Evolutionary conservation across 169 alveolate genomes (phyloP), one percentile per base, ranked within the genome.

Genomic region (Plasmodium coatneyi): DNA sequence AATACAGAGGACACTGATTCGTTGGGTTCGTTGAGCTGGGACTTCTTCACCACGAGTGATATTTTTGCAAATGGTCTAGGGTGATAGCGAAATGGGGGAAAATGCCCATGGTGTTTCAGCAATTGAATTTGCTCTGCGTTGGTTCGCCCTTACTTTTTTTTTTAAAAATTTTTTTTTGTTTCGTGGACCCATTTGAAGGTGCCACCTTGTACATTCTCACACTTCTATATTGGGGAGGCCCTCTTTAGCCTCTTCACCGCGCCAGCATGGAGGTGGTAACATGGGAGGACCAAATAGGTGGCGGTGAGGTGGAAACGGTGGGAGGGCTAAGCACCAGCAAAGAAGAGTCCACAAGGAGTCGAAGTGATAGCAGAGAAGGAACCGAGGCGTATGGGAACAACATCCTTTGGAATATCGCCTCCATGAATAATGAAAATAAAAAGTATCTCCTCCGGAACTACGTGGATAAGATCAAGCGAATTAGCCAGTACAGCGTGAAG

Each of bases 371-470:
- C 12, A 83, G 56, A 72, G 3, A 14, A 19, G 14, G 0, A 2
- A 22, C 43, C 0, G 83, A 76, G 41, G 60, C 66, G 41, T 52
- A 86, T 39, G 80, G 5, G 39, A 74, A 43, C 39, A 74, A 43
- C 39, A 10, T 12, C 66, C 56, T 72, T 41, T 76, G 66, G 46
- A 74, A 74, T 16, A 43, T 86, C 28, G 16, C 79, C 22, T 76
- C 84, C 60, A 86, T 86, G 86, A 86, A 34, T 14, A 52, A 71
- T 56, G 93, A 86, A 52, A 74, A 86, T 86, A 86, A 86, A 78
- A 41, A 60, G 66, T 16, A 25, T 36, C 30, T 86, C 6, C 70
- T 86, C 14, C 76, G 19, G 43, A 86, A 60, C 66, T 86, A 86
- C 70, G 80, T 86, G 70, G 78, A 49, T 22, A 86, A 86, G 76